These are phyloP conservation scores for Cercospora sesami DNA, from an alignment of 2,329 filamentous ascomycete species.

Conservation along the genomic window DNA sequence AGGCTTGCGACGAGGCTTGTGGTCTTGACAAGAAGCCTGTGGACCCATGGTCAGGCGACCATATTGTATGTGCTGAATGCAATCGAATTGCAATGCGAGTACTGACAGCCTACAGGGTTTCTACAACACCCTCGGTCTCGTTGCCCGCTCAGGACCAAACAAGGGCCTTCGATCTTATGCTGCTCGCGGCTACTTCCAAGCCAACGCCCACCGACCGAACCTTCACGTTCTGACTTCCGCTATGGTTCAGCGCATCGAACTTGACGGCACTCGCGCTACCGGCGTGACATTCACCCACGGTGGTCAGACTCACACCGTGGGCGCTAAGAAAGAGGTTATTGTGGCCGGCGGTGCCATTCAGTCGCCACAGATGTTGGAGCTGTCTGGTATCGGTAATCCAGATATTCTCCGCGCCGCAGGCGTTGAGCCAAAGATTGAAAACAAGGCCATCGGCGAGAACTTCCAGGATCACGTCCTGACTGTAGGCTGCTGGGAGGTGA, in stretches of 20 bases:
- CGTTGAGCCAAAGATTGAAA: slow-evolving; percentile 48
- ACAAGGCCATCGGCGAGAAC: slow-evolving; percentile 51
- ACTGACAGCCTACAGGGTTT: slow-evolving; percentile 27
- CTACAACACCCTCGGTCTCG: slow-evolving; percentile 35
- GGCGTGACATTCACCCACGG: slow-evolving; percentile 48
- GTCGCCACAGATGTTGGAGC: slow-evolving; percentile 61
- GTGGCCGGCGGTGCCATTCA: slow-evolving; percentile 59
- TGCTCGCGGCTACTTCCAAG: slow-evolving; percentile 38
- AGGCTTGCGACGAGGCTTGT: slow-evolving; percentile 39
- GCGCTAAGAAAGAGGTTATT: slow-evolving; percentile 54
- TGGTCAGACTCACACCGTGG: slow-evolving; percentile 41
- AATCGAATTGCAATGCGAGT: not conserved
- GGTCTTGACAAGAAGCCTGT: slow-evolving; percentile 40
- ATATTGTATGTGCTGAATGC: slow-evolving; percentile 29
- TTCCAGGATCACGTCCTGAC: slow-evolving; percentile 50
- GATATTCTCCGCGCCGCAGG: slow-evolving; percentile 41
- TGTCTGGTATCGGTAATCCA: slow-evolving; percentile 60
- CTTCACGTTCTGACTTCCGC: slow-evolving; percentile 44
- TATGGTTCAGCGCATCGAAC: slow-evolving; percentile 49
- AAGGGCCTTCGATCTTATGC: slow-evolving; percentile 41
- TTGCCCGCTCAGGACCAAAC: slow-evolving; percentile 33
- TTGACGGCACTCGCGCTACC: slow-evolving; percentile 43
- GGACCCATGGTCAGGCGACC: slow-evolving; percentile 42
- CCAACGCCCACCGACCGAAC: slow-evolving; percentile 37
- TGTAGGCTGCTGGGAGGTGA: slow-evolving; percentile 28